Conservation (phyloP, 139 green algal genomes). For the Tetraselmis striata region DNA sequence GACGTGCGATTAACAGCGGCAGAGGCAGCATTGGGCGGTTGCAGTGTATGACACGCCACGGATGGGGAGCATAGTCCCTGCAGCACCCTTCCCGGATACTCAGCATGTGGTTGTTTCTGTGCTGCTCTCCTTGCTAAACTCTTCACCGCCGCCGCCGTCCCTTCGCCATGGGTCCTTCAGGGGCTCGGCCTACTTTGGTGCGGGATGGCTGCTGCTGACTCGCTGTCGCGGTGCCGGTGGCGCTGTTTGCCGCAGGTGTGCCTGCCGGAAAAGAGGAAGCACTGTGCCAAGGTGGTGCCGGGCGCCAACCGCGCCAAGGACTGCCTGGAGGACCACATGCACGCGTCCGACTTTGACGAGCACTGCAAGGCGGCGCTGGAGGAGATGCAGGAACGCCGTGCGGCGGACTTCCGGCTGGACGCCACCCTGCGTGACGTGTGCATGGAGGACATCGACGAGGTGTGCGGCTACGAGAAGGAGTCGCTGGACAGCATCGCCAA, state of each 20-base stretch:
- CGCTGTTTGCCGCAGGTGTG: constrained; percentile 2
- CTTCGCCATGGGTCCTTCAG: too few relatives aligned
- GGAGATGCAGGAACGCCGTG: constrained; percentile 51
- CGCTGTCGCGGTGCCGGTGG: background rate
- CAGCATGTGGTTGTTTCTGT: too few relatives aligned
- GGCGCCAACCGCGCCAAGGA: constrained; percentile 46
- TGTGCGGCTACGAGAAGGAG: constrained; percentile 37
- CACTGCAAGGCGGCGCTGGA: constrained; percentile 64
- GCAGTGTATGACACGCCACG: too few relatives aligned
- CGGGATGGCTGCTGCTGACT: background rate
- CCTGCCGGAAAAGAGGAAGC: constrained; percentile 15
- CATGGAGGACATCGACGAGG: constrained; percentile 40
- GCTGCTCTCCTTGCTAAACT: too few relatives aligned
- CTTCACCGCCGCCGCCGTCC: too few relatives aligned
- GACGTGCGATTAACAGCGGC: too few relatives aligned
- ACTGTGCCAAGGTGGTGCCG: constrained; percentile 23
- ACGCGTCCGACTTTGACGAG: constrained; percentile 40
- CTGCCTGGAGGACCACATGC: constrained; percentile 65
- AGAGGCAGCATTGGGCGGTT: too few relatives aligned
- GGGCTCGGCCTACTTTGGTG: background rate
- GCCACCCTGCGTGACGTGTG: constrained; percentile 37
- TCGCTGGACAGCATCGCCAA: constrained; percentile 15
- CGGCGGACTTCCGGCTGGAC: constrained; percentile 65
- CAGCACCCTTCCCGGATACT: too few relatives aligned
- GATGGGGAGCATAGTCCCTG: too few relatives aligned